Percentiles rank a stretch among this genome's conserved stretches.
Conservation (phyloP, 2,329 filamentous ascomycete species). For the Cadophora gregata region DNA sequence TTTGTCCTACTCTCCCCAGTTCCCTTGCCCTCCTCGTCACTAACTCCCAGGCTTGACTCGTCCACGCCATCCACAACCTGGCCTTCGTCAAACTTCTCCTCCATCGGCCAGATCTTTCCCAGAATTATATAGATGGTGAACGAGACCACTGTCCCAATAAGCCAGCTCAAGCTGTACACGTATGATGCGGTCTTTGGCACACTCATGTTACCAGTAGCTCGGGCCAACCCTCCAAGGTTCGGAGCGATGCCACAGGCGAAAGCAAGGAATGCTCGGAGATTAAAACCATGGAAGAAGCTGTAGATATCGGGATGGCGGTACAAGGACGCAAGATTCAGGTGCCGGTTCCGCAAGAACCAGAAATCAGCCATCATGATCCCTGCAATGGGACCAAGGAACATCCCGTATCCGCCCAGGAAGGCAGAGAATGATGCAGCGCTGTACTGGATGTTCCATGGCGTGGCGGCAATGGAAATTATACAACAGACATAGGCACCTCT, state of each 20-base stretch:
- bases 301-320: conserved; percentile 40
- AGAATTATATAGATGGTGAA: conserved; percentile 29
- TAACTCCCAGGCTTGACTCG: conserved; percentile 20
- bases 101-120: conserved; percentile 34
- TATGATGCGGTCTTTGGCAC: conserved; percentile 35
- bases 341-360: conserved; percentile 42
- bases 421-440: conserved; percentile 39
- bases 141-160: conserved; percentile 34
- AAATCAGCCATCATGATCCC: conserved; percentile 47
- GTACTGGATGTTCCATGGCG: conserved; percentile 54
- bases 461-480: conserved; percentile 51
- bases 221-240: conserved; percentile 34
- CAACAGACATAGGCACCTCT: conserved; percentile 52
- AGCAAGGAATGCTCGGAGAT: conserved; percentile 33
- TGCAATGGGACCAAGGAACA: conserved; percentile 48
- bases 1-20: conserved; percentile 18
- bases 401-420: conserved; percentile 43
- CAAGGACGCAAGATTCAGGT: conserved; percentile 44
- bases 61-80: conserved; percentile 27
- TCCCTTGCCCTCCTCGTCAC: conserved; percentile 28
- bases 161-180: conserved; percentile 38
- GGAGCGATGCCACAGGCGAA: conserved; percentile 34
- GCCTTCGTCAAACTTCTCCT: conserved; percentile 31
- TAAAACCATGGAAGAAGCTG: conserved; percentile 34
- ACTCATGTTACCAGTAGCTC: conserved; percentile 30